These are phyloP conservation scores for Helicostylum pulchrum DNA, from an alignment of 192 early-diverging fungal species.

Conservation along the genomic window DNA sequence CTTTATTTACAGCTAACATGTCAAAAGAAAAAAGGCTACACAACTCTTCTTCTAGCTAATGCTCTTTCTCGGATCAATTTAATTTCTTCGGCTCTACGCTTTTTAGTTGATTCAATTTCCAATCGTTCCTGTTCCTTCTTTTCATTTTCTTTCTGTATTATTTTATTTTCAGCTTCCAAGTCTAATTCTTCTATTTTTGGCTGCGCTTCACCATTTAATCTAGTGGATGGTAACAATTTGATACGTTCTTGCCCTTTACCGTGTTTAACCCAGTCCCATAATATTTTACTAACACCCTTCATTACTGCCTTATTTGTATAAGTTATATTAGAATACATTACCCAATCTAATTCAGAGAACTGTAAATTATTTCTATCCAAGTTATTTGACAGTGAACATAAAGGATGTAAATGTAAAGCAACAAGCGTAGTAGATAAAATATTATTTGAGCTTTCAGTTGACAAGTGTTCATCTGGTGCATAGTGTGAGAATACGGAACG, in stretches of 20 bases:
- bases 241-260: slow-evolving; percentile 51
- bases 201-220: slow-evolving; percentile 28
- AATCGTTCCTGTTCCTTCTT: slow-evolving; percentile 13
- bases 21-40: no score
- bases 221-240: slow-evolving; percentile 15
- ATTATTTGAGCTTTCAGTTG: not conserved
- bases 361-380: slow-evolving; percentile 42
- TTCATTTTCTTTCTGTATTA: not conserved
- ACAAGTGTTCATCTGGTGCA: slow-evolving; percentile 36
- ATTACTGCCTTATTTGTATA: slow-evolving; percentile 96
- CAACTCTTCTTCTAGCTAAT: slow-evolving; percentile 29
- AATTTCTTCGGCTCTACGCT: slow-evolving; percentile 35
- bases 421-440: slow-evolving; percentile 83
- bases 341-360: slow-evolving; percentile 74
- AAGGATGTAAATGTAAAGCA: slow-evolving; percentile 89
- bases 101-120: slow-evolving; percentile 25
- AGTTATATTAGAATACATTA: slow-evolving; percentile 90
- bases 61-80: slow-evolving; percentile 45
- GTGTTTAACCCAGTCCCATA: slow-evolving; percentile 82
- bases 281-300: slow-evolving; percentile 90
- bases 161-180: slow-evolving; percentile 1
- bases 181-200: slow-evolving; percentile 18
- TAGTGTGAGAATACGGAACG: slow-evolving; percentile 57
- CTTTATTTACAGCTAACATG: no score
- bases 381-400: slow-evolving; percentile 83